Evolutionary conservation across 345 rosid genomes (phyloP).

Genomic region (Noccaea bulbosa): DNA sequence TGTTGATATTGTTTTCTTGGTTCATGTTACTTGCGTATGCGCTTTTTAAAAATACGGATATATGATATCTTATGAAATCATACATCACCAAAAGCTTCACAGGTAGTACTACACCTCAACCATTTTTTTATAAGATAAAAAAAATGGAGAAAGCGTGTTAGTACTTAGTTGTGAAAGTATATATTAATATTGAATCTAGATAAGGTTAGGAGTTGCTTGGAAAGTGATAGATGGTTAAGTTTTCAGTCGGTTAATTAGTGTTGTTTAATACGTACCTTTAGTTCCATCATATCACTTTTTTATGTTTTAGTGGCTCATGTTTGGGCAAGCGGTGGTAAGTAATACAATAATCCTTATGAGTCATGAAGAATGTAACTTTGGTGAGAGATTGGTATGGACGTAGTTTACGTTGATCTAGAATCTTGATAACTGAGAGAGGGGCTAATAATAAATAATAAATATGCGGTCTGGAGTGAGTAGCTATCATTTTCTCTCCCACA

Average conservation of each 20-base stretch:
- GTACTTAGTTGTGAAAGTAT: conserved; percentile 29
- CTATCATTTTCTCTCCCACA: conserved; percentile 21
- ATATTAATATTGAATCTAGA: conserved; percentile 15
- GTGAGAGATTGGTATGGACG: conserved; percentile 20
- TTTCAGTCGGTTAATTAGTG: conserved; percentile 10
- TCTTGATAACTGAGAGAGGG: conserved; percentile 24
- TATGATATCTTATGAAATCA: conserved; percentile 39
- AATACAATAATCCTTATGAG: conserved; percentile 2
- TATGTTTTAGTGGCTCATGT: conserved; percentile 33
- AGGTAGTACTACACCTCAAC: conserved; percentile 24
- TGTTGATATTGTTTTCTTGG: conserved; percentile 41
- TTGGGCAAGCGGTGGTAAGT: conserved; percentile 18
- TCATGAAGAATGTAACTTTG: conserved; percentile 14
- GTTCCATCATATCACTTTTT: neutral
- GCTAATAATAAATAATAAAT: neutral
- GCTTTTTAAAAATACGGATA: conserved; percentile 4
- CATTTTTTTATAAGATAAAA: conserved; percentile 7
- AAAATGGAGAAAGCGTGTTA: conserved; percentile 30
- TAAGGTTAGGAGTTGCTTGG: conserved; percentile 26
- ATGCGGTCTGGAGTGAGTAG: neutral
- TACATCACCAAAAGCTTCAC: conserved; percentile 33
- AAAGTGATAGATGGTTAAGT: conserved; percentile 9
- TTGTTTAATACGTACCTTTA: conserved; percentile 26
- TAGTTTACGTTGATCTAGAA: conserved; percentile 27
- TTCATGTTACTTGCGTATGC: conserved; percentile 40